Conservation (phyloP, 306 rosid genomes). For the Medicago ruthenica region DNA sequence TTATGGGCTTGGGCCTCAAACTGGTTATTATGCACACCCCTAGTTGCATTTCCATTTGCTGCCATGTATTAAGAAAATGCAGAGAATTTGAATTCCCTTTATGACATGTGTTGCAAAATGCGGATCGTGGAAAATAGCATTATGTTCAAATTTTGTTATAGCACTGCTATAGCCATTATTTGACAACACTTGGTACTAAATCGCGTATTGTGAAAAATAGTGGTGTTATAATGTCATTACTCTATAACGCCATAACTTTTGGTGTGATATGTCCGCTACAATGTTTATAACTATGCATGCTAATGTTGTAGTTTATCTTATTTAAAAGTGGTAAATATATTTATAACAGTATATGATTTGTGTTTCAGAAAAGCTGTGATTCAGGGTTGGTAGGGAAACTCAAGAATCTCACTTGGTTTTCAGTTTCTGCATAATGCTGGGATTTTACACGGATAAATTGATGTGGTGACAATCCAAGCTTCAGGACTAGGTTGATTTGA, state of each 20-base stretch:
- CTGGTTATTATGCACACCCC: too few relatives aligned
- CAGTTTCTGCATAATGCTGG: conserved; percentile 19
- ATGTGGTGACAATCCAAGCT: conserved; percentile 14
- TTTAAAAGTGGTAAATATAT: neutral
- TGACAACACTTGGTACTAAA: neutral
- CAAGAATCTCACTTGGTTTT: conserved; percentile 14
- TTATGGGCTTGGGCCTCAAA: too few relatives aligned
- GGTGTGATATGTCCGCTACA: neutral
- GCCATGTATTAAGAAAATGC: neutral
- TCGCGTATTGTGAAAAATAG: neutral
- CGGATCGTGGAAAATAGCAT: neutral
- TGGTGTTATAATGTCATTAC: neutral
- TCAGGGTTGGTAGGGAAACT: conserved; percentile 14
- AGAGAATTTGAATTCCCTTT: conserved; percentile 28
- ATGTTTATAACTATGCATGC: neutral
- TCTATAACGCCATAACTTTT: neutral
- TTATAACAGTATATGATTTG: neutral
- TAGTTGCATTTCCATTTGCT: conserved; percentile 28
- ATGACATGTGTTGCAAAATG: neutral
- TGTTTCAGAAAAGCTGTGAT: conserved; percentile 9
- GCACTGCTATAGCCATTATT: neutral
- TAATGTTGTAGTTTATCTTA: conserved; percentile 18
- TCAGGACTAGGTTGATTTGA: conserved; percentile 29
- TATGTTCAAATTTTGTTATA: neutral
- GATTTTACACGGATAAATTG: conserved; percentile 13